Evolutionary conservation across 1,139 yeast species (phyloP), one percentile per base, ranked within the genome.

Genomic region (Arxiozyma slooffiae): DNA sequence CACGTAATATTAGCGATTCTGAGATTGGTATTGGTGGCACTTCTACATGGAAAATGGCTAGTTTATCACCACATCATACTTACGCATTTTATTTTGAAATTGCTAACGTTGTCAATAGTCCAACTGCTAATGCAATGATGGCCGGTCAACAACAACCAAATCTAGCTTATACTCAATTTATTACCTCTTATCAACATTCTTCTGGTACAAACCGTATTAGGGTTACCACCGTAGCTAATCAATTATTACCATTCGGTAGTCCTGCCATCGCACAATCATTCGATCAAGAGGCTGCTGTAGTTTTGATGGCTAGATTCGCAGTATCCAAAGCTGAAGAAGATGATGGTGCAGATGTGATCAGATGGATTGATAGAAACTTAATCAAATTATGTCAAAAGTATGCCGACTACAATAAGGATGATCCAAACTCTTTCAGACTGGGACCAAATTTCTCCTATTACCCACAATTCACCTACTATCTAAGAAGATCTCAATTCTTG

Each of bases 261-360:
- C 77, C 77, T 37, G 71, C 70, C 40, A 73, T 78, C 55, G 76
- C 80, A 8, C 73, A 72, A 37, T 75, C 94, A n/a, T 92, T 92
- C 68, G 99, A 92, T 70, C 98, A 94, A 73, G 98, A 92, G 69
- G 97, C 97, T 20, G 97, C 98, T 11, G 96, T 97, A 8, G 97
- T 90, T 1, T 75, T 92, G 57, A 87, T 90, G 89, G 85, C 97
- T 1, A 79, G 98, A 67, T 82, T 92, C 52, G 95, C 97, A 5
- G 89, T 92, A 49, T 85, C 79, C 75, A 92, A 86, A 72, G 81
- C 92, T 44, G 90, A 92, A 71, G 85, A 80, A 24, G 86, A 82
- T 55, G 85, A 79, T 54, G 81, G 84, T 37, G 74, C 80, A 11
- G 95, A 86, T 61, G 79, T 90, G 22, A 71, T 85, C 53, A 81